phyloP scores from a whole-genome alignment of 805 yeast species.

The Komagataella ulmi region DNA sequence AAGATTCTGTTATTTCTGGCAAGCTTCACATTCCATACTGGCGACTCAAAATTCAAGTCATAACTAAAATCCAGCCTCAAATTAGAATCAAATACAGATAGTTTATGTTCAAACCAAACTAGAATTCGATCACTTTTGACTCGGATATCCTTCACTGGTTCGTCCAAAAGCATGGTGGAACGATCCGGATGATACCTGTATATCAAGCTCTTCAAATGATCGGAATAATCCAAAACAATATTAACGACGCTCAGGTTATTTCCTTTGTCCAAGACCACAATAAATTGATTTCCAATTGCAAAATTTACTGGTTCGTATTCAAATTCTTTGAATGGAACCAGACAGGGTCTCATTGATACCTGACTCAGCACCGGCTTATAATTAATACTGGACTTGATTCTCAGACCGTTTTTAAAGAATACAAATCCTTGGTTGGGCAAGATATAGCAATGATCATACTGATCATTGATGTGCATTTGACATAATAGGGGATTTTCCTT shows the following conservation, averaged over 20 bases:
- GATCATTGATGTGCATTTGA: not conserved
- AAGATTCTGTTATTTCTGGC: not conserved
- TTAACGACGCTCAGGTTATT: not conserved
- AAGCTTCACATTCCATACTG: not conserved
- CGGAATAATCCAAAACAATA: not conserved
- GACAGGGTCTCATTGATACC: conserved; percentile 1
- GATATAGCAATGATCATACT: conserved; percentile 1
- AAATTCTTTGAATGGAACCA: not conserved
- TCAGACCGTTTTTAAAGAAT: conserved; percentile 1
- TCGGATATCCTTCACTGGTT: not conserved
- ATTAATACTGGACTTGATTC: not conserved
- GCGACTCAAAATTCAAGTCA: not conserved
- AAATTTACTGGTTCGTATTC: not conserved
- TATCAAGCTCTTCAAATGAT: not conserved
- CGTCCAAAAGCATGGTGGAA: not conserved
- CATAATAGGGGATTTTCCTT: not conserved
- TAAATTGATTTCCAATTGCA: not conserved
- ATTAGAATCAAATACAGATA: not conserved
- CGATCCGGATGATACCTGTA: not conserved
- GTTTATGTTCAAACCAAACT: not conserved
- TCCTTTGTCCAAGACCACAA: not conserved
- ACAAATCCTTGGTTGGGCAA: not conserved
- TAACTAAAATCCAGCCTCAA: not conserved
- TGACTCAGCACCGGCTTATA: not conserved
- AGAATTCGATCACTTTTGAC: not conserved